Conservation (phyloP, 2,329 filamentous ascomycete species). For the Colletotrichum sojae region DNA sequence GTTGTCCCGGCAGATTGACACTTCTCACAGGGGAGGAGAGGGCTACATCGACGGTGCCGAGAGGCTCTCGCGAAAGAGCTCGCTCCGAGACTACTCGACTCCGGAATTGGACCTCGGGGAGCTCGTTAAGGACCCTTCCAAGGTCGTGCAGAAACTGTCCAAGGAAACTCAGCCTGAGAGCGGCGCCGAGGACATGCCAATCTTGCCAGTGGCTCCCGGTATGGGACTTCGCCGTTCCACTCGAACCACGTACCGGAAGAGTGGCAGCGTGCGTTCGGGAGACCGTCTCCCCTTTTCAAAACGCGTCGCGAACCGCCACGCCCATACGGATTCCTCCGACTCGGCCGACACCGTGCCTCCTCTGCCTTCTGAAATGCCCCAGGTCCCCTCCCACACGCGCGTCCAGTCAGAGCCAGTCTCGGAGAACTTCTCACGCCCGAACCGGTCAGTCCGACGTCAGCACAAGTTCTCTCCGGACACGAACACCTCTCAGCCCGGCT, state of each 20-base stretch:
- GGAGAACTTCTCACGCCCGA: conserved; percentile 76
- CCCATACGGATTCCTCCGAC: conserved; percentile 66
- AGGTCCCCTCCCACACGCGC: conserved; percentile 68
- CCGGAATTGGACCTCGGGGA: conserved; percentile 82
- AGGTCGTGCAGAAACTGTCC: conserved; percentile 77
- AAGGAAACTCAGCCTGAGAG: conserved; percentile 67
- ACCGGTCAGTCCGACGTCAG: conserved; percentile 61
- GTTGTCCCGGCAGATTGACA: conserved; percentile 92
- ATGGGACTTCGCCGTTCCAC: conserved; percentile 90
- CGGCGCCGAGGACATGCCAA: conserved; percentile 82
- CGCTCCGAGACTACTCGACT: conserved; percentile 66
- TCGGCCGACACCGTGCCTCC: conserved; percentile 44
- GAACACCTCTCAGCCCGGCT: conserved; percentile 65
- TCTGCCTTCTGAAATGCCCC: conserved; percentile 60
- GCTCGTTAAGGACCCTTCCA: conserved; percentile 84
- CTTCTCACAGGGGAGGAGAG: conserved; percentile 69
- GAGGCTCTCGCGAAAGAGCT: conserved; percentile 80
- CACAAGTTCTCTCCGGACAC: conserved; percentile 65
- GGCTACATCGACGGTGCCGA: conserved; percentile 90
- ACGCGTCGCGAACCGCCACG: conserved; percentile 73
- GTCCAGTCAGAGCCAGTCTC: conserved; percentile 79
- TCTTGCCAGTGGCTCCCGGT: conserved; percentile 83
- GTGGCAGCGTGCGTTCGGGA: conserved; percentile 86
- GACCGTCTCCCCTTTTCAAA: conserved; percentile 83
- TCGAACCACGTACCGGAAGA: conserved; percentile 88